These are phyloP conservation scores for Aspergillus ustus DNA, from an alignment of 2,329 filamentous ascomycete genomes.

Conservation along the genomic window DNA sequence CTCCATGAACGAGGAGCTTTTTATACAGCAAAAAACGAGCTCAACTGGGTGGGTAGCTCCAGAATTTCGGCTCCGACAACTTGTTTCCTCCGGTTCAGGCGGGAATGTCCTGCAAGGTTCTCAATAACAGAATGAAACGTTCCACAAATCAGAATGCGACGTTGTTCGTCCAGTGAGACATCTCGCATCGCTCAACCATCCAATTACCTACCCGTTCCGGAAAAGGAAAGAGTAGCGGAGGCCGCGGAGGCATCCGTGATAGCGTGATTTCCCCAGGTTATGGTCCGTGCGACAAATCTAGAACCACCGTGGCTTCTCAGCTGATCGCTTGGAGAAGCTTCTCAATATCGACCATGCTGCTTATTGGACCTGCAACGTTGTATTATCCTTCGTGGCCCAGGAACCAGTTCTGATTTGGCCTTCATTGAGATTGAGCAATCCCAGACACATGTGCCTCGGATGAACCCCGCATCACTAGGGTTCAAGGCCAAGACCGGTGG, in stretches of 20 bases:
- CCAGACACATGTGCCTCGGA: neutral
- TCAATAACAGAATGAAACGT: neutral
- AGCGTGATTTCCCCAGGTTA: slow-evolving; percentile 3
- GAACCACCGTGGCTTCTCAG: neutral
- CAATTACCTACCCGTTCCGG: neutral
- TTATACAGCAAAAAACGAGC: too few species aligned
- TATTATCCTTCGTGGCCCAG: neutral
- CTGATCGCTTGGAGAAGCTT: neutral
- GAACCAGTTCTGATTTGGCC: neutral
- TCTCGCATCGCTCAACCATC: neutral
- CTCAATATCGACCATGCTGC: neutral
- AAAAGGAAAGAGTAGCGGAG: neutral
- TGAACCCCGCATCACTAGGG: neutral
- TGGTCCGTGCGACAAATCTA: neutral
- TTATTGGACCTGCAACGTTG: neutral
- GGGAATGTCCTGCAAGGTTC: neutral
- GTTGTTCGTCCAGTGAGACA: neutral
- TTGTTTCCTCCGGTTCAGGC: neutral
- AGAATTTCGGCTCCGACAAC: neutral
- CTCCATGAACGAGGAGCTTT: too few species aligned
- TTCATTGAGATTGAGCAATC: neutral
- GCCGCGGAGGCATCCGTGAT: slow-evolving; percentile 7
- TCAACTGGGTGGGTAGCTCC: too few species aligned
- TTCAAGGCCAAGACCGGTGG: neutral
- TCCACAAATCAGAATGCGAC: neutral